Evolutionary conservation across 1,139 yeast genomes (phyloP).

Genomic region (Debaryomycetaceae sp.): DNA sequence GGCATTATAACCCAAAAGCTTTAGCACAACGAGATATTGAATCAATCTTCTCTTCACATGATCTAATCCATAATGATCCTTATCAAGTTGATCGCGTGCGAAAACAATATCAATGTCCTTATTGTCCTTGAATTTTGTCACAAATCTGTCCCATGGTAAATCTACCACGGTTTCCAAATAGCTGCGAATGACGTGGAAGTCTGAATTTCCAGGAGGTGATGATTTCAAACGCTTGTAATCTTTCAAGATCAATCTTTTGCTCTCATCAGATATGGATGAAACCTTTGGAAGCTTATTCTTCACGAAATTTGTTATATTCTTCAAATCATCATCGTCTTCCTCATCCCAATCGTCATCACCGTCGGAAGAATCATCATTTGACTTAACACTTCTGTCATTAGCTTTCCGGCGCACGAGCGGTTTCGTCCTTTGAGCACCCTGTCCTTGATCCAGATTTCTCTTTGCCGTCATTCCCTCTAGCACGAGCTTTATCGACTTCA

Average conservation of each 20-base stretch:
- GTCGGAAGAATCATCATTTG: slow-evolving; percentile 10
- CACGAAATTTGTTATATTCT: slow-evolving; percentile 41
- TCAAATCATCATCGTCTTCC: slow-evolving; percentile 46
- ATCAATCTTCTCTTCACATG: slow-evolving; percentile 77
- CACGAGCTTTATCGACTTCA: slow-evolving; percentile 52
- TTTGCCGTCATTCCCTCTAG: slow-evolving; percentile 49
- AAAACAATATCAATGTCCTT: slow-evolving; percentile 47
- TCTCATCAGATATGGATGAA: slow-evolving; percentile 41
- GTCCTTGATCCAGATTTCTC: slow-evolving; percentile 5
- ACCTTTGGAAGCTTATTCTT: slow-evolving; percentile 45
- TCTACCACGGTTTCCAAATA: slow-evolving; percentile 70
- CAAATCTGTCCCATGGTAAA: slow-evolving; percentile 56
- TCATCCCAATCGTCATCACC: slow-evolving; percentile 25
- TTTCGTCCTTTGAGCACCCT: slow-evolving; percentile 3
- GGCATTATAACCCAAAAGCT: slow-evolving; percentile 50
- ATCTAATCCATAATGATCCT: slow-evolving; percentile 81
- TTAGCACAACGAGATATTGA: slow-evolving; percentile 77
- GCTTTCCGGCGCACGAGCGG: slow-evolving; percentile 7
- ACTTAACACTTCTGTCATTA: slow-evolving; percentile 4
- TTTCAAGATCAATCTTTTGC: slow-evolving; percentile 55
- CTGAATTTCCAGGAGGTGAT: slow-evolving; percentile 66
- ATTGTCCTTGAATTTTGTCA: slow-evolving; percentile 37
- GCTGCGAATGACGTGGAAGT: slow-evolving; percentile 68
- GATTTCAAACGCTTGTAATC: slow-evolving; percentile 62
- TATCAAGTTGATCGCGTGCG: slow-evolving; percentile 63